Conservation (phyloP, 1,284 basidiomycete genomes). For the Cystobasidium slooffiae region DNA sequence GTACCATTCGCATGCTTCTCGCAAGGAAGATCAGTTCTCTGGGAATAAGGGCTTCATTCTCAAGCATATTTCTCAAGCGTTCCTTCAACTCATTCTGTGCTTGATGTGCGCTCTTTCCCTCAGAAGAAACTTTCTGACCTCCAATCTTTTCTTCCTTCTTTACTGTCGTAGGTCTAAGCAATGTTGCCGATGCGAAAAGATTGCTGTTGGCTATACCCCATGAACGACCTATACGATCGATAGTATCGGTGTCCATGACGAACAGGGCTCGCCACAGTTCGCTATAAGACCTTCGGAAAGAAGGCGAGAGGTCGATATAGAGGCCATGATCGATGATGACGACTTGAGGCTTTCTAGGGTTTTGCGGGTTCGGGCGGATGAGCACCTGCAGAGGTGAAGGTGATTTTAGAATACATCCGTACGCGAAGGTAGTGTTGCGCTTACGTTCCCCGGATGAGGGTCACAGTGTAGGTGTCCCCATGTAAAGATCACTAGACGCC, state of each 20-base stretch:
- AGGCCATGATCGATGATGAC: conserved; percentile 88
- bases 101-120: conserved; percentile 55
- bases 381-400: conserved; percentile 69
- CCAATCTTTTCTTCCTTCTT: conserved; percentile 40
- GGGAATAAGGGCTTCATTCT: conserved; percentile 61
- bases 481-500: conserved; percentile 71
- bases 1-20: conserved; percentile 74
- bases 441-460: conserved; percentile 44
- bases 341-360: conserved; percentile 69
- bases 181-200: conserved; percentile 61
- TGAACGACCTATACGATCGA: conserved; percentile 66
- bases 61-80: conserved; percentile 60
- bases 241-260: conserved; percentile 67
- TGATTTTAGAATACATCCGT: background rate
- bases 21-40: conserved; percentile 70
- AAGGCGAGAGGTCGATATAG: conserved; percentile 57
- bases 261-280: conserved; percentile 78
- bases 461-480: conserved; percentile 81
- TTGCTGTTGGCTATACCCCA: conserved; percentile 84
- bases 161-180: conserved; percentile 52
- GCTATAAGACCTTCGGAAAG: conserved; percentile 59
- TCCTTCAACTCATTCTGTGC: conserved; percentile 60
- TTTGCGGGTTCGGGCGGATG: conserved; percentile 70
- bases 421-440: conserved; percentile 60
- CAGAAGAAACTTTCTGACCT: conserved; percentile 42